phyloP scores from a whole-genome alignment of 768 basidiomycete species.

The Gloeophyllum trabeum region DNA sequence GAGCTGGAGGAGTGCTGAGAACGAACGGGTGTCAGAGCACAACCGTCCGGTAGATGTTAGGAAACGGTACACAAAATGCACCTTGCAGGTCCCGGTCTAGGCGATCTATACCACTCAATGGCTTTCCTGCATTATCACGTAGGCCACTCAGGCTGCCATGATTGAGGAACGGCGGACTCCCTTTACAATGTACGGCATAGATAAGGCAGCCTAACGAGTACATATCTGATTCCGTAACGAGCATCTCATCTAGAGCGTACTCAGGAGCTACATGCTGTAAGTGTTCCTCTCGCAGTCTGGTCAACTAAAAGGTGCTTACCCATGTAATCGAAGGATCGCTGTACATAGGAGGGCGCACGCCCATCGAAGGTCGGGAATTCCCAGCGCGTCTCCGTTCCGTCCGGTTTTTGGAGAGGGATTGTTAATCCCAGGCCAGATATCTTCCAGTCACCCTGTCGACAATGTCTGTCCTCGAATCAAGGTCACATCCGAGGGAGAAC shows the following conservation, averaged over 20 bases:
- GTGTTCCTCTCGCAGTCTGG: background rate
- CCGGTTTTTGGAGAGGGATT: conserved; percentile 56
- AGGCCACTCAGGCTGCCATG: conserved; percentile 64
- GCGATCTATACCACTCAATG: conserved; percentile 48
- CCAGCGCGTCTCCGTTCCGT: conserved; percentile 74
- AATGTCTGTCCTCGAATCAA: too few relatives aligned
- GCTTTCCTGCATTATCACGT: conserved; percentile 57
- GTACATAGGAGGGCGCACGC: conserved; percentile 66
- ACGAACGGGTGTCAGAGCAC: background rate
- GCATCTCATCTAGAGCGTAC: conserved; percentile 82
- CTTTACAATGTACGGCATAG: conserved; percentile 85
- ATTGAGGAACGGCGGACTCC: conserved; percentile 78
- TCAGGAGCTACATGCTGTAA: conserved; percentile 60
- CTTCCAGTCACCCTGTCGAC: conserved; percentile 90
- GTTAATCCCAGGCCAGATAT: conserved; percentile 83
- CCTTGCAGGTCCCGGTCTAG: conserved; percentile 70
- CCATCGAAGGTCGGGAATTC: conserved; percentile 86
- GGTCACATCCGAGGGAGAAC: conserved; percentile 4
- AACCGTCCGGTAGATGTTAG: conserved; percentile 1
- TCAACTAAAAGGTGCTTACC: conserved; percentile 34
- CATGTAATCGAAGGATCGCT: conserved; percentile 92
- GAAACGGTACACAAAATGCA: conserved; percentile 14
- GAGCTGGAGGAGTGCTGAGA: conserved; percentile 61
- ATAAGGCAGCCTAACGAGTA: conserved; percentile 87
- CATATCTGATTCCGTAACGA: conserved; percentile 86